Percentiles rank a stretch among this genome's conserved stretches.
These are phyloP conservation scores for Ambrosia trifida DNA, from an alignment of 129 eudicot genomes.

Conservation along the genomic window DNA sequence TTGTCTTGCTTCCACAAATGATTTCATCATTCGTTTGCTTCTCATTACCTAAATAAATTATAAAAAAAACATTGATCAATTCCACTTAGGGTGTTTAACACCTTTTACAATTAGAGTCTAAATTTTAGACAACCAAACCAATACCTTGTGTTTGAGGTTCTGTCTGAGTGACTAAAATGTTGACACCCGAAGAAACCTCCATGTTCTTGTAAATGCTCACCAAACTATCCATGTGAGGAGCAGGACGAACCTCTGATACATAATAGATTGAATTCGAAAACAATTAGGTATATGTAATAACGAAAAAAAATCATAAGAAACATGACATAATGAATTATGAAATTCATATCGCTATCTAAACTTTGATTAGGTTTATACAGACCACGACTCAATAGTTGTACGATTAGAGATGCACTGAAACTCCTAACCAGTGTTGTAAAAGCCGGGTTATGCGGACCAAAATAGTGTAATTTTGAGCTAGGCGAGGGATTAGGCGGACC, in stretches of 20 bases:
- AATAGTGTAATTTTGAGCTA: too few species aligned
- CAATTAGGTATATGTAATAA: background rate
- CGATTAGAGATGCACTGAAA: too few species aligned
- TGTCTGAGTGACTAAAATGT: constrained; percentile 63
- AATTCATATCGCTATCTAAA: too few species aligned
- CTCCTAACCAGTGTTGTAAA: too few species aligned
- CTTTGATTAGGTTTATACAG: too few species aligned
- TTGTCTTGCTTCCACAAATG: constrained; percentile 30
- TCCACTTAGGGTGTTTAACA: background rate
- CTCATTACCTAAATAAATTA: constrained; percentile 40
- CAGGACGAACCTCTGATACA: constrained; percentile 79
- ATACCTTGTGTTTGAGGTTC: constrained; percentile 60
- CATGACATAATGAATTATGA: too few species aligned
- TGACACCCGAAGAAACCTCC: constrained; percentile 88
- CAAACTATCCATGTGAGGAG: constrained; percentile 95
- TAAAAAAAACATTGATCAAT: background rate
- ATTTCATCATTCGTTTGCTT: constrained; percentile 29
- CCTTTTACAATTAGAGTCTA: background rate
- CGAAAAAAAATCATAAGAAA: too few species aligned
- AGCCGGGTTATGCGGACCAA: too few species aligned
- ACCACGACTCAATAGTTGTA: too few species aligned
- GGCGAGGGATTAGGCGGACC: too few species aligned
- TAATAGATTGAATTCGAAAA: background rate
- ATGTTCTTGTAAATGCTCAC: constrained; percentile 90
- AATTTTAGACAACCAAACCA: background rate